Base-by-base conservation (phyloP, 2,329 filamentous ascomycete species). In the Alternaria sp. region DNA sequence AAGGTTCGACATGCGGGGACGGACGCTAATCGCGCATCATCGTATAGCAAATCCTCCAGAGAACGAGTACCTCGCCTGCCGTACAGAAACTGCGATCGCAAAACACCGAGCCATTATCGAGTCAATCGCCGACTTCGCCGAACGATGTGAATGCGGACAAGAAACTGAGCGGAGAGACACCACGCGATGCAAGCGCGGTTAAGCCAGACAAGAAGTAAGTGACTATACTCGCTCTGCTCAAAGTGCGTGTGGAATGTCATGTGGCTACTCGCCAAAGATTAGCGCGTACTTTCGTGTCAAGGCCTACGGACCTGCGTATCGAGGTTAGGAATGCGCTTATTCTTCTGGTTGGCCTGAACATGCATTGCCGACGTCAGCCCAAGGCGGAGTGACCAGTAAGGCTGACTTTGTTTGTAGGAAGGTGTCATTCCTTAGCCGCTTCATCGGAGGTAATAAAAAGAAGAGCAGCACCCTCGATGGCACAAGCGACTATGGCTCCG, bases 351-450 rank as follows among this genome's bases (percentile, higher is more conserved):
- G 60, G 60, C 51, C 31, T 48, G 41, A 36, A 26, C 45, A 45
- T 34, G 28, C 42, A 46, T 41, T 28, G 78, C 62, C 83, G 83
- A 54, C 62, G 62, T 63, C 54, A 58, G 58, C 26, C 17, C 46
- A 58, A 56, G 68, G 66, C 68, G 62, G 54, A 58, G 59, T 54
- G 58, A 53, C 36, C 65, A 36, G 62, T 59, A 60, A 60, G 52
- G 45, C 58, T 70, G 52, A 70, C 61, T 51, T 55, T 49, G 10
- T 40, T 28, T 44, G 45, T 70, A 96, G 90, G 78, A 97, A 97
- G 80, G 87, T 90, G 17, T 97, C 93, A 13, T 97, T 99, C 74
- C 85, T 99, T 28, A 96, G 92, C 77, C 90, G 93, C 54, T 88
- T 98, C 77, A 90, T 91, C 70, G 86, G 88, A 34, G 84, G 83